Base-by-base conservation (phyloP, 768 basidiomycete genomes). In the Leccinum rimulosum region DNA sequence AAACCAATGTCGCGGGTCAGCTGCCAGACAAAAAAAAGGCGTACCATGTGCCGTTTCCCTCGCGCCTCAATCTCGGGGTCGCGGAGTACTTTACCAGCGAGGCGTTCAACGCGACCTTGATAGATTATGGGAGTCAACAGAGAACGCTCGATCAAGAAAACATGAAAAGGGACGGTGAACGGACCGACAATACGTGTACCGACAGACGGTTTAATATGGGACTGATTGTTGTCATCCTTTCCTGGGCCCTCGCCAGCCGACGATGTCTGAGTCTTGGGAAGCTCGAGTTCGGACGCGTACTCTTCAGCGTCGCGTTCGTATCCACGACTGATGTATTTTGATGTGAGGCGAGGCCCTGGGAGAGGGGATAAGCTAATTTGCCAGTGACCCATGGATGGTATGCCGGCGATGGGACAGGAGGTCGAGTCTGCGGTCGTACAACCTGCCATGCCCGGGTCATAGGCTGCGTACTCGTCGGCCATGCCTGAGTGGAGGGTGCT, bases 371-470 rank as follows among this genome's bases (percentile, higher is more conserved):
- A 50, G 17, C 17, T 17, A 3, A 50, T 28, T n/a, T n/a, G 3
- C 30, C 31, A 19, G 3, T 33, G 50, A 33, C 50, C 50, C 50
- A 51, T n/a, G 40, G 1, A 8, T 4, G 54, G 51, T 1, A 68
- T 1, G 3, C 67, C 67, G 0, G 67, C 48, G n/a, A 68, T 69
- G 4, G 33, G 25, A 8, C 65, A 67, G 0, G 50, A 1, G n/a
- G 19, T 19, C 0, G 8, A 48, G 5, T 40, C 56, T 31, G 7
- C 12, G 25, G 14, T 17, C 19, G 59, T 30, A 45, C 68, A 64
- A 10, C 67, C 67, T 12, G 67, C 67, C 67, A 68, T 68, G 19
- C 67, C 68, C 8, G 68, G 61, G 25, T 68, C 67, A 35, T 68
- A 61, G 1, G 45, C 62, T 6, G 55, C 66, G 27, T 68, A 69